Evolutionary conservation across 257 asterid species (phyloP).

Genomic region (Prunella vulgaris): DNA sequence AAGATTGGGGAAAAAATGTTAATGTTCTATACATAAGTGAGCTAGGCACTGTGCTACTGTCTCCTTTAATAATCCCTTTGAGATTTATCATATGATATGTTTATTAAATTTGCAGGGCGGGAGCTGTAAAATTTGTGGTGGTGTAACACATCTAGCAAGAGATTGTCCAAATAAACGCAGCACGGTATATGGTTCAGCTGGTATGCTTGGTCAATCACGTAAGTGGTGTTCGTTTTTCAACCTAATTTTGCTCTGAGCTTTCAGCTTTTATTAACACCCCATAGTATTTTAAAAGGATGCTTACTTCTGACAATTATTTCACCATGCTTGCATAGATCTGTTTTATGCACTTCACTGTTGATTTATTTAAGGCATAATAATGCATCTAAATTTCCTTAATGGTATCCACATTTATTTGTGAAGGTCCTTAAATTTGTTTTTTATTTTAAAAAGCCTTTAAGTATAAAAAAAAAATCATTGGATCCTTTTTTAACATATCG

Average conservation of each 20-base stretch:
- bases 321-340: not conserved
- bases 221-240: slow-evolving; percentile 25
- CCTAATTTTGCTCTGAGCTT: not conserved
- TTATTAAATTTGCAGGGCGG: slow-evolving; percentile 60
- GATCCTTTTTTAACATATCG: too few relatives aligned
- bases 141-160: slow-evolving; percentile 82
- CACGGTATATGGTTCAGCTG: slow-evolving; percentile 25
- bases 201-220: slow-evolving; percentile 40
- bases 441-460: too few relatives aligned
- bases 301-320: not conserved
- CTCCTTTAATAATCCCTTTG: too few relatives aligned
- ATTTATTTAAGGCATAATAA: too few relatives aligned
- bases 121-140: slow-evolving; percentile 85
- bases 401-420: too few relatives aligned
- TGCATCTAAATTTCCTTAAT: too few relatives aligned
- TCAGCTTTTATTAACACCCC: not conserved
- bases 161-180: slow-evolving; percentile 75
- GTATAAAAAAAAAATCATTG: too few relatives aligned
- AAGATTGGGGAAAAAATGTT: not conserved
- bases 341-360: not conserved
- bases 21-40: not conserved
- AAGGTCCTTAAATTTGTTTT: too few relatives aligned
- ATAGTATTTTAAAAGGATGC: not conserved
- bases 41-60: not conserved
- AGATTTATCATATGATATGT: not conserved